Conservation (phyloP, 495 filamentous ascomycete species). For the Haplographium delicatum region DNA sequence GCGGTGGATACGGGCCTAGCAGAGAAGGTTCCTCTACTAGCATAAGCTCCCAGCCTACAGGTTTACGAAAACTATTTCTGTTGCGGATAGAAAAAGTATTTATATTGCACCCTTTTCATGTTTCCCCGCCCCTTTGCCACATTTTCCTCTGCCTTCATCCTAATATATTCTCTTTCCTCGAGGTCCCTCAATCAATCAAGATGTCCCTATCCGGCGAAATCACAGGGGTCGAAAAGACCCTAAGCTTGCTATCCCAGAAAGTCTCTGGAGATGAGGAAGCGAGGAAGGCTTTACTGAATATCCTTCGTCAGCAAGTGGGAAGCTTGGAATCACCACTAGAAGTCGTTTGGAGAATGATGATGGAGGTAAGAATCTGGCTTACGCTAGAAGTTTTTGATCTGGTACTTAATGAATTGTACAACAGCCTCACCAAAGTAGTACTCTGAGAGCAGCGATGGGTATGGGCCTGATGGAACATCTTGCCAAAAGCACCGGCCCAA, state of each 20-base stretch:
- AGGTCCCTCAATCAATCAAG: too few relatives aligned
- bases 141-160: too few relatives aligned
- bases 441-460: slow-evolving; percentile 14
- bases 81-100: too few relatives aligned
- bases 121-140: too few relatives aligned
- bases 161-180: too few relatives aligned
- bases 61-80: too few relatives aligned
- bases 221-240: neutral
- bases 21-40: too few relatives aligned
- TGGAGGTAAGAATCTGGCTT: slow-evolving; percentile 13
- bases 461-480: slow-evolving; percentile 16
- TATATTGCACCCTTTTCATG: too few relatives aligned
- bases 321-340: slow-evolving; percentile 21
- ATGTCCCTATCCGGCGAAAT: neutral
- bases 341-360: slow-evolving; percentile 20
- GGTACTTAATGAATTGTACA: neutral
- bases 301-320: slow-evolving; percentile 12
- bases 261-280: slow-evolving; percentile 11
- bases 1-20: too few relatives aligned
- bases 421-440: slow-evolving; percentile 19
- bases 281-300: slow-evolving; percentile 12
- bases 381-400: neutral
- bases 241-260: neutral
- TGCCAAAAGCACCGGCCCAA: slow-evolving; percentile 10
- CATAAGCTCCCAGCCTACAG: too few relatives aligned